Percentiles rank a stretch among this genome's conserved stretches.
Conservation (phyloP, 1,284 basidiomycete genomes). For the Fomitopsis palustris region DNA sequence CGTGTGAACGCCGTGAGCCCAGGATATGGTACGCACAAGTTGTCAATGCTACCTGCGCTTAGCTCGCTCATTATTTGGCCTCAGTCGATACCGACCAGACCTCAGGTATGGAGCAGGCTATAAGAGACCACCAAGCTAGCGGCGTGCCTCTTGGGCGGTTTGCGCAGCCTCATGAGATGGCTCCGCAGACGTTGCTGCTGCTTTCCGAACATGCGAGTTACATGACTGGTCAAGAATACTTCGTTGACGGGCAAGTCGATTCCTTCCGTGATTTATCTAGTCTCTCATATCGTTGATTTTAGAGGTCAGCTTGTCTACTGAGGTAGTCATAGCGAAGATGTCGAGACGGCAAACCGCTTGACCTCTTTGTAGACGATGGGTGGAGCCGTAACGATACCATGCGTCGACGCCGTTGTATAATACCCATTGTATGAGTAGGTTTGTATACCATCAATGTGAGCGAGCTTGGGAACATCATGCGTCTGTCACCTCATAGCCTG, state of each 20-base stretch:
- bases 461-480: too few relatives aligned
- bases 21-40: conserved; percentile 37
- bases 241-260: conserved; percentile 40
- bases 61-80: background rate
- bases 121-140: conserved; percentile 31
- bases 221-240: conserved; percentile 41
- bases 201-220: conserved; percentile 40
- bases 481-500: too few relatives aligned
- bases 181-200: conserved; percentile 39
- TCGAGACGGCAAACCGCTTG: too few relatives aligned
- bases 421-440: too few relatives aligned
- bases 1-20: conserved; percentile 61
- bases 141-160: conserved; percentile 41
- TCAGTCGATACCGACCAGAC: conserved; percentile 35
- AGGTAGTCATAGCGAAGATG: background rate
- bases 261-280: background rate
- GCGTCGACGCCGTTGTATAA: too few relatives aligned
- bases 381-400: too few relatives aligned
- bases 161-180: conserved; percentile 43
- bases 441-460: too few relatives aligned
- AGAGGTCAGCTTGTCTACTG: background rate
- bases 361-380: too few relatives aligned
- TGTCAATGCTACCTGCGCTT: background rate
- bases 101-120: conserved; percentile 29
- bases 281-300: background rate